Conservation (phyloP, 2,329 filamentous ascomycete species). For the Colletotrichum liaoningense region DNA sequence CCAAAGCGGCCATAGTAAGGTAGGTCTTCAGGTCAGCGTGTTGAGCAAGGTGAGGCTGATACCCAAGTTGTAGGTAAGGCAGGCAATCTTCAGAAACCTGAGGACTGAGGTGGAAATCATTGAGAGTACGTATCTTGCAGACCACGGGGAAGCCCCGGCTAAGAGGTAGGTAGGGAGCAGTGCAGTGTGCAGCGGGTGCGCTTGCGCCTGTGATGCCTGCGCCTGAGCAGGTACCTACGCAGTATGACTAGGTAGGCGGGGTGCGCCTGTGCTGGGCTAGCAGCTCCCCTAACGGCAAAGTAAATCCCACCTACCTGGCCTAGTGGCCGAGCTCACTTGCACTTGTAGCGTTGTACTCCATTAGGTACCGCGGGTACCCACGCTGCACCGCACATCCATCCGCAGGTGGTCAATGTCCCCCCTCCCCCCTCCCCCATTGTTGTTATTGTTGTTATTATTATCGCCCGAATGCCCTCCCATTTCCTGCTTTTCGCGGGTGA, state of each 20-base stretch:
- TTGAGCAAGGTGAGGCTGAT: neutral
- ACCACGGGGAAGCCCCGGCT: neutral
- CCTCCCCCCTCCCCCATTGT: neutral
- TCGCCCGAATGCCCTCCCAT: slow-evolving; percentile 27
- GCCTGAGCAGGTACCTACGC: neutral
- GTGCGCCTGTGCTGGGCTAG: neutral
- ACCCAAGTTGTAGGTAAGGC: neutral
- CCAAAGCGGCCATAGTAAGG: neutral
- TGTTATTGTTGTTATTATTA: slow-evolving; percentile 34
- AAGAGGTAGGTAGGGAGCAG: neutral
- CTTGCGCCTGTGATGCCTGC: slow-evolving; percentile 12
- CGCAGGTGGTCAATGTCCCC: neutral
- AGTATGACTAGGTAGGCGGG: no score
- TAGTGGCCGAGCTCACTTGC: slow-evolving; percentile 25
- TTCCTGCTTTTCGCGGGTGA: neutral
- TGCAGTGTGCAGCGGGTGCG: neutral
- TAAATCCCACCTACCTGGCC: slow-evolving; percentile 5
- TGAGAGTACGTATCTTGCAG: neutral
- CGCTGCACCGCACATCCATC: neutral
- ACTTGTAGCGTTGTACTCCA: neutral
- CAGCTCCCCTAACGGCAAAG: neutral
- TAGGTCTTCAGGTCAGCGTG: neutral
- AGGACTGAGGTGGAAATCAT: neutral
- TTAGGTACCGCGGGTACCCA: neutral
- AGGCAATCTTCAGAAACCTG: neutral